Base-by-base conservation (phyloP, 164 flowering plant genomes). In the Litsea cubeba region DNA sequence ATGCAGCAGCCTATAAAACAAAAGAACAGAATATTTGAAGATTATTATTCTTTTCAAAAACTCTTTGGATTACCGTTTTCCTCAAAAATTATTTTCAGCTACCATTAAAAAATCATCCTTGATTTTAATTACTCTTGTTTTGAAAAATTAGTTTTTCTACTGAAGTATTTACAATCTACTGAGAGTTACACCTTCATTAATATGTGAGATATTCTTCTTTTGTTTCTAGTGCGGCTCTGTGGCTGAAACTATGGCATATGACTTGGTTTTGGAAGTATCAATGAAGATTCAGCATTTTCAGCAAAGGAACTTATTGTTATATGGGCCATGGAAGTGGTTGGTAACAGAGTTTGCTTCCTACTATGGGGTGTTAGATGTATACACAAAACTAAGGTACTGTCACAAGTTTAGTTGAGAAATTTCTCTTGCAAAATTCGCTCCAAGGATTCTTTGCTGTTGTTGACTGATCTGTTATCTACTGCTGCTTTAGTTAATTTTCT, bases 241-340 rank as follows among this genome's bases (percentile, higher is more conserved):
- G 68, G 98, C 97, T 46, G 98, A 94, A 82, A 92, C 98, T 68
- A 95, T 92, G 49, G 98, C 98, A 64, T 94, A 94, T 86, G 98
- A 94, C 82, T 76, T 94, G 70, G 89, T 85, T 57, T 74, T 94
- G 71, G 98, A 94, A 83, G 92, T 91, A 79, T 94, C 97, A 25
- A 88, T 94, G 98, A 94, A 91, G 75, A 80, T 84, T 75, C 97
- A 87, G 72, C 85, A 87, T 73, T 92, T 94, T 78, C 97, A 85
- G 75, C 95, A 92, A 81, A 83, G 98, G 76, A 88, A 87, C 68
- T 78, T 94, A 67, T 60, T 84, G 76, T 71, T 94, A 64, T 78
- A 89, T 81, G 98, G 95, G 50, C 87, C 86, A 22, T 94, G 98
- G 98, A 88, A 90, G 76, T 94, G 98, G 98, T 85, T 94, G 63